Evolutionary conservation across 805 yeast genomes (phyloP).

Genomic region (Ogataea methylovora): DNA sequence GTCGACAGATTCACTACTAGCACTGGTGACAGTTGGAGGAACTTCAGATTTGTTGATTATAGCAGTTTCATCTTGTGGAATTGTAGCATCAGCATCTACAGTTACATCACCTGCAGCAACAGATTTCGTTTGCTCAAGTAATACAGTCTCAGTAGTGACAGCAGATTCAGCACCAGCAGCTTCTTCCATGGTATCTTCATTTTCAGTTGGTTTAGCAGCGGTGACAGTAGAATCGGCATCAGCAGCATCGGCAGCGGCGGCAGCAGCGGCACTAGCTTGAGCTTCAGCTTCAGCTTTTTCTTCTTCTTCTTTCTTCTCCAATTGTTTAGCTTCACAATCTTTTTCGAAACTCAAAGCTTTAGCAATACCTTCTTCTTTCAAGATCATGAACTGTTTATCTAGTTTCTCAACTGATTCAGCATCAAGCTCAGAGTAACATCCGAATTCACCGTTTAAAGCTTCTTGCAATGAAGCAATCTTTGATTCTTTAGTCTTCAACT

Average conservation of each 20-base stretch:
- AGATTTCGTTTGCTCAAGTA: slow-evolving; percentile 13
- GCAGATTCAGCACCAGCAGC: slow-evolving; percentile 11
- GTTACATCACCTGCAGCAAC: slow-evolving; percentile 22
- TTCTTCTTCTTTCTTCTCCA: slow-evolving; percentile 6
- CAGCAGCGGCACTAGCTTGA: slow-evolving; percentile 6
- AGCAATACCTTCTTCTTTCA: slow-evolving; percentile 34
- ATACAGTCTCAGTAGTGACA: no score
- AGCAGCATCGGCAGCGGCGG: slow-evolving; percentile 9
- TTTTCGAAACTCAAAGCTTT: slow-evolving; percentile 15
- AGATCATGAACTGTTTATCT: slow-evolving; percentile 23
- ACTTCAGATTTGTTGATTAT: slow-evolving; percentile 38
- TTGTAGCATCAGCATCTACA: slow-evolving; percentile 40
- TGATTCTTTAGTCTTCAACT: slow-evolving; percentile 5
- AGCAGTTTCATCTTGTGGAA: slow-evolving; percentile 30
- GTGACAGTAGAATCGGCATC: no score
- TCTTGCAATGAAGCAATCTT: slow-evolving; percentile 22
- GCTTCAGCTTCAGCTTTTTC: slow-evolving; percentile 7
- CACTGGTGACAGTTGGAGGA: slow-evolving; percentile 18
- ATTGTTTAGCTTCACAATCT: not conserved
- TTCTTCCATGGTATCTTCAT: slow-evolving; percentile 1
- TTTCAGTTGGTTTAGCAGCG: not conserved
- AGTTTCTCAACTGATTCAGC: slow-evolving; percentile 27
- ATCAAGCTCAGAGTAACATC: slow-evolving; percentile 46
- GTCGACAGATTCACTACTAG: slow-evolving; percentile 3
- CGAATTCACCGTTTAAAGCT: slow-evolving; percentile 43